A percentile compares a stretch with the other conserved stretches of the same genome.
These are phyloP conservation scores for Polymyxa betae DNA, from an alignment of 208 protist genomes.

Conservation along the genomic window DNA sequence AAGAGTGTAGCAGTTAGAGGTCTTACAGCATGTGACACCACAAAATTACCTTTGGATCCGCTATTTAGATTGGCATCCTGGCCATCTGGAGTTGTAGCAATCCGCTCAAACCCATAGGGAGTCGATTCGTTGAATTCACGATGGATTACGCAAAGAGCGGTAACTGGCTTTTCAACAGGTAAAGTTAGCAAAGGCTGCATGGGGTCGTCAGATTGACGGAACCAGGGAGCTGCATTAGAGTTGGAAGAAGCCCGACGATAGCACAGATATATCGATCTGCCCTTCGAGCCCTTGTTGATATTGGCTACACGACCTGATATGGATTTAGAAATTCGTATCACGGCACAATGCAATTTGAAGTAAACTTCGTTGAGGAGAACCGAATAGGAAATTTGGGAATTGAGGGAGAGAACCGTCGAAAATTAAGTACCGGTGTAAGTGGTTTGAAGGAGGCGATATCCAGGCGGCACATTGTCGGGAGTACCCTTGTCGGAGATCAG, in stretches of 20 bases:
- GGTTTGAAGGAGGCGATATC: neutral
- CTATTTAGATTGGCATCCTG: slow-evolving; percentile 46
- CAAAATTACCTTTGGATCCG: slow-evolving; percentile 9
- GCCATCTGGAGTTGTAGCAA: slow-evolving; percentile 1
- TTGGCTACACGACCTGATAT: slow-evolving; percentile 26
- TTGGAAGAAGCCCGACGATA: neutral
- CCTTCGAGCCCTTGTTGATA: slow-evolving; percentile 47
- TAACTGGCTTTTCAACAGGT: neutral
- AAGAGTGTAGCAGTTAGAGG: neutral
- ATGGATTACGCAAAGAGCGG: slow-evolving; percentile 41
- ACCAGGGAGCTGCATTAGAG: neutral
- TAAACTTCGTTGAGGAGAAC: too few relatives aligned
- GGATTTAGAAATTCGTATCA: too few relatives aligned
- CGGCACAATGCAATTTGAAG: too few relatives aligned
- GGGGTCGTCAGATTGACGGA: neutral
- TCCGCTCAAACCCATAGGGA: slow-evolving; percentile 39
- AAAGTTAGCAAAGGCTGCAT: too few relatives aligned
- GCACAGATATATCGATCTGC: slow-evolving; percentile 12
- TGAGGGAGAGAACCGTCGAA: neutral
- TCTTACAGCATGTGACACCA: neutral
- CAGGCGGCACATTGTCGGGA: neutral
- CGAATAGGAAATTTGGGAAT: too few relatives aligned
- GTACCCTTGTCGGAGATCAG: slow-evolving; percentile 30
- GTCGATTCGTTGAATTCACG: slow-evolving; percentile 42
- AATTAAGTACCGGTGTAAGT: neutral